Conservation (phyloP, 176 grass and related monocot species). For the bread wheat (Triticum aestivum) region IWGSC_CS_RefSeq_v2.1 NC_057808.1:249607629-249608128, state of each 20-base stretch:
- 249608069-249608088: not conserved
- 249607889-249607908: not conserved
- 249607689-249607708: slow-evolving; percentile 89
- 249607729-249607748: not conserved
- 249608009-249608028: not conserved
- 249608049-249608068: not conserved
- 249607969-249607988: not conserved
- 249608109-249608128: not conserved
- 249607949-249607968: not conserved
- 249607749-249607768: not conserved
- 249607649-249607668: slow-evolving; percentile 93
- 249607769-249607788: not conserved
- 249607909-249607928: not conserved
- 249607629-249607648: slow-evolving; percentile 98
- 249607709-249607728: slow-evolving; percentile 65
- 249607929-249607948: not conserved
- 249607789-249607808: not conserved
- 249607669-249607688: slow-evolving; percentile 99
- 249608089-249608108: not conserved
- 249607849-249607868: not conserved
- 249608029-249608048: not conserved
- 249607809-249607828: not conserved
- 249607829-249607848: not conserved
- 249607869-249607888: not conserved
- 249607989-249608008: not conserved